A percentile compares a stretch with the other conserved stretches of the same genome.
Evolutionary conservation across 495 filamentous ascomycete genomes (phyloP).

Genomic region (Talaromyces ruber): DNA sequence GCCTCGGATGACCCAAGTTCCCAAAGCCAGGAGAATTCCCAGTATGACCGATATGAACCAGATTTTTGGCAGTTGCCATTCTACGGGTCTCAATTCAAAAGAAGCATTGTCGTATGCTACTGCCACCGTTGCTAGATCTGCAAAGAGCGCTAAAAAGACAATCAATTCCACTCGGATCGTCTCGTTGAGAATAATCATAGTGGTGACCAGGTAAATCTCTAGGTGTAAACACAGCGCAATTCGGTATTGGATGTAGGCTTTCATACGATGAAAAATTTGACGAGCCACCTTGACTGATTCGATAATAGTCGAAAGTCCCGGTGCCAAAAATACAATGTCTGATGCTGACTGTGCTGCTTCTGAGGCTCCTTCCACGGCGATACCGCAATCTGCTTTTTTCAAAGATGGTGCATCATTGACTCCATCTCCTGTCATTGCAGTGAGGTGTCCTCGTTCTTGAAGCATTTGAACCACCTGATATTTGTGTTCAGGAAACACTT

Average conservation of each 20-base stretch:
- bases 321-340: slow-evolving; percentile 69
- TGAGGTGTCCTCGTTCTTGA: slow-evolving; percentile 90
- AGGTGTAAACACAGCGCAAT: slow-evolving; percentile 68
- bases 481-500: slow-evolving; percentile 97
- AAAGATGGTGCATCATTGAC: slow-evolving; percentile 95
- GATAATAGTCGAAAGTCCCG: slow-evolving; percentile 66
- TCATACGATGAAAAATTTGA: slow-evolving; percentile 75
- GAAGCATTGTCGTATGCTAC: slow-evolving; percentile 68
- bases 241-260: slow-evolving; percentile 70
- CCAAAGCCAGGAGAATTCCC: slow-evolving; percentile 55
- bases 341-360: slow-evolving; percentile 67
- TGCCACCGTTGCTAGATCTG: slow-evolving; percentile 65
- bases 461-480: slow-evolving; percentile 96
- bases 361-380: slow-evolving; percentile 65
- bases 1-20: slow-evolving; percentile 61
- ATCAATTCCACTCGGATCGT: slow-evolving; percentile 58
- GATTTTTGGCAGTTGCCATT: slow-evolving; percentile 72
- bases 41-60: slow-evolving; percentile 63
- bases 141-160: slow-evolving; percentile 67
- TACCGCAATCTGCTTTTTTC: slow-evolving; percentile 82
- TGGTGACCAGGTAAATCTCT: slow-evolving; percentile 65
- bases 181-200: slow-evolving; percentile 67
- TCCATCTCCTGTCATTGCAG: slow-evolving; percentile 97
- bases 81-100: slow-evolving; percentile 58
- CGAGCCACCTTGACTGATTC: slow-evolving; percentile 67